phyloP scores from a whole-genome alignment of 208 protist species.

The Crithidia mellificae region DNA sequence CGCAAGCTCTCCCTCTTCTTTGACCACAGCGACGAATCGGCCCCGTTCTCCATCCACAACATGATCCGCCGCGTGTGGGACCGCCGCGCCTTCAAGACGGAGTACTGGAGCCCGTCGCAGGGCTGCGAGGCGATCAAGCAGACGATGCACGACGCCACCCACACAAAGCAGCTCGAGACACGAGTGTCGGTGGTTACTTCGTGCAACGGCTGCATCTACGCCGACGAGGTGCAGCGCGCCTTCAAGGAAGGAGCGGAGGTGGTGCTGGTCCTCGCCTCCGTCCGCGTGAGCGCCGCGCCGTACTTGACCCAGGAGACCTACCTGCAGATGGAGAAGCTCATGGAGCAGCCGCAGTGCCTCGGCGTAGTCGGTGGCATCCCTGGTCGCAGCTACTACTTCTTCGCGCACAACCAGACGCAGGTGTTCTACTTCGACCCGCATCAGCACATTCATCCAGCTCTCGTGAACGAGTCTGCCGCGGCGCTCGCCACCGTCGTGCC shows the following conservation, averaged over 20 bases:
- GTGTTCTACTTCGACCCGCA: conserved; percentile 83
- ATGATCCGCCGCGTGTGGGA: conserved; percentile 53
- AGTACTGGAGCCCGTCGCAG: conserved; percentile 80
- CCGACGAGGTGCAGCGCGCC: conserved; percentile 40
- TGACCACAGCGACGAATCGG: conserved; percentile 39
- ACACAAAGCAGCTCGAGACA: conserved; percentile 30
- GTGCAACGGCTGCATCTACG: conserved; percentile 47
- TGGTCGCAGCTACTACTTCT: conserved; percentile 73
- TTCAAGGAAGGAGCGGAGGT: conserved; percentile 35
- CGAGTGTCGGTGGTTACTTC: conserved; percentile 47
- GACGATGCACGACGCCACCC: conserved; percentile 50
- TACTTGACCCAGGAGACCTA: conserved; percentile 59
- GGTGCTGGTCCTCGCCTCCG: conserved; percentile 64
- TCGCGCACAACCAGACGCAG: conserved; percentile 57
- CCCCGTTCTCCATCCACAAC: conserved; percentile 71
- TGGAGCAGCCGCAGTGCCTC: conserved; percentile 56
- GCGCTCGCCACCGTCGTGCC: conserved; percentile 33
- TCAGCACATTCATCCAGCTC: conserved; percentile 42
- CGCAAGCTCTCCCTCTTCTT: conserved; percentile 49
- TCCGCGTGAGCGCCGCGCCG: conserved; percentile 48
- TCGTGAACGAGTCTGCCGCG: conserved; percentile 18
- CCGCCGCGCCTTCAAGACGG: conserved; percentile 41
- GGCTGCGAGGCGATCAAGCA: conserved; percentile 67
- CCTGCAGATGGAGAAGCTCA: conserved; percentile 53
- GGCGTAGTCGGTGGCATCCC: conserved; percentile 74